A percentile compares a stretch with the other conserved stretches of the same genome.
These are phyloP conservation scores for Ambispora gerdemannii DNA, from an alignment of 192 early-diverging fungal species.

Conservation along the genomic window DNA sequence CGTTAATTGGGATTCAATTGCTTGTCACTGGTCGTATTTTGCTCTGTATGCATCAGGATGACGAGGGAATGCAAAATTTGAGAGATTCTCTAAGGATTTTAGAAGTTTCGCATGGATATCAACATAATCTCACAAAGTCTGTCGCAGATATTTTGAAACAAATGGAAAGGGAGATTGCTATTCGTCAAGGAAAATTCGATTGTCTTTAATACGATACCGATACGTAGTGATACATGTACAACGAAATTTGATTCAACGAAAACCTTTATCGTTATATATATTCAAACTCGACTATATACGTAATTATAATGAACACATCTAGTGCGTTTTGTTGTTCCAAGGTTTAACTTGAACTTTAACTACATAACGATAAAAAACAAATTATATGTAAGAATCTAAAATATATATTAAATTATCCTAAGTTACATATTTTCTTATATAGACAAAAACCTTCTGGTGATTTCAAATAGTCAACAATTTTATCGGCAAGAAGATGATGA, in stretches of 20 bases:
- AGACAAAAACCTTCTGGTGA: neutral
- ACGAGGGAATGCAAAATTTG: neutral
- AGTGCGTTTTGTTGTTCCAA: too few species aligned
- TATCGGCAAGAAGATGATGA: neutral
- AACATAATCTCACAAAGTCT: slow-evolving; percentile 19
- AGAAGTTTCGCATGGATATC: slow-evolving; percentile 19
- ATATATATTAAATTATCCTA: neutral
- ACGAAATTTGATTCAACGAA: too few species aligned
- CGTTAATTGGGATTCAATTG: slow-evolving; percentile 13
- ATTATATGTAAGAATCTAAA: too few species aligned
- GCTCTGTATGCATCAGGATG: slow-evolving; percentile 4
- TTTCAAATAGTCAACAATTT: neutral
- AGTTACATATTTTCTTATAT: neutral
- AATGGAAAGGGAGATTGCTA: slow-evolving; percentile 1
- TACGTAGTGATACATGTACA: too few species aligned
- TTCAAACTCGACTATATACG: too few species aligned
- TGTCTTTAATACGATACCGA: too few species aligned
- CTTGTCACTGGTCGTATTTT: slow-evolving; percentile 17
- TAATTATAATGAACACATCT: too few species aligned
- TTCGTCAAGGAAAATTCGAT: too few species aligned
- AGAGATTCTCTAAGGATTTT: slow-evolving; percentile 15
- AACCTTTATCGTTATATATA: too few species aligned
- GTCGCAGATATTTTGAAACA: slow-evolving; percentile 10
- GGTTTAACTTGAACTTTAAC: too few species aligned
- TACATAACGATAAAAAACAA: too few species aligned